phyloP scores from a whole-genome alignment of 306 rosid species.

The Vachellia collinsii region DNA sequence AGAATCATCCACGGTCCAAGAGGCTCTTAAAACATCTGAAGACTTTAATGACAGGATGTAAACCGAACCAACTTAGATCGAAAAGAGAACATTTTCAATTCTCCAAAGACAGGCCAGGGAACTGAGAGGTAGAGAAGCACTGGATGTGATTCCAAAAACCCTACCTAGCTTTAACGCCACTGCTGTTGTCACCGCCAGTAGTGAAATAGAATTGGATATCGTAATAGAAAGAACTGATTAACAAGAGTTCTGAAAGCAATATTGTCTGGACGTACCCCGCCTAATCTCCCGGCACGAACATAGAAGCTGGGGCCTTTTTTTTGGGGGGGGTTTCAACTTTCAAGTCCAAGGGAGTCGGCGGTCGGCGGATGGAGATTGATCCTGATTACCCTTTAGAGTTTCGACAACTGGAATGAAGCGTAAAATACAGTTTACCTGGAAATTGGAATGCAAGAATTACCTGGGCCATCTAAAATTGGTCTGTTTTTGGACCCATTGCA shows the following conservation, averaged over 20 bases:
- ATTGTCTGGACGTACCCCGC: not conserved
- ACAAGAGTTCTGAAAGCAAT: not conserved
- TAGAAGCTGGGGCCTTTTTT: not conserved
- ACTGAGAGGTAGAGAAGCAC: not conserved
- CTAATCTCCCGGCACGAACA: not conserved
- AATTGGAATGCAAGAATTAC: not conserved
- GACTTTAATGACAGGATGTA: not conserved
- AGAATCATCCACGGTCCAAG: not conserved
- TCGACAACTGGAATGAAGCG: not conserved
- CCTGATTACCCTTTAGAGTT: not conserved
- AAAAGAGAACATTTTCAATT: not conserved
- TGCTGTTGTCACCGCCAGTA: not conserved
- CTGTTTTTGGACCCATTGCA: not conserved
- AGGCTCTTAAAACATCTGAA: not conserved
- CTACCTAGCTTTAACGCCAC: not conserved
- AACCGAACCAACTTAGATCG: not conserved
- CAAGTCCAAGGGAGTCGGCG: not conserved
- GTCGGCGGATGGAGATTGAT: not conserved
- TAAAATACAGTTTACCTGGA: not conserved
- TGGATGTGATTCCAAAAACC: not conserved
- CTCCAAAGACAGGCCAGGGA: not conserved
- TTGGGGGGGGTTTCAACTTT: too few relatives aligned
- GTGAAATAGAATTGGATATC: not conserved
- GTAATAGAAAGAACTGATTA: not conserved
- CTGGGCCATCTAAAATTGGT: not conserved